Evolutionary conservation across 192 early-diverging fungal species (phyloP).

Genomic region (Coemansia sp.): DNA sequence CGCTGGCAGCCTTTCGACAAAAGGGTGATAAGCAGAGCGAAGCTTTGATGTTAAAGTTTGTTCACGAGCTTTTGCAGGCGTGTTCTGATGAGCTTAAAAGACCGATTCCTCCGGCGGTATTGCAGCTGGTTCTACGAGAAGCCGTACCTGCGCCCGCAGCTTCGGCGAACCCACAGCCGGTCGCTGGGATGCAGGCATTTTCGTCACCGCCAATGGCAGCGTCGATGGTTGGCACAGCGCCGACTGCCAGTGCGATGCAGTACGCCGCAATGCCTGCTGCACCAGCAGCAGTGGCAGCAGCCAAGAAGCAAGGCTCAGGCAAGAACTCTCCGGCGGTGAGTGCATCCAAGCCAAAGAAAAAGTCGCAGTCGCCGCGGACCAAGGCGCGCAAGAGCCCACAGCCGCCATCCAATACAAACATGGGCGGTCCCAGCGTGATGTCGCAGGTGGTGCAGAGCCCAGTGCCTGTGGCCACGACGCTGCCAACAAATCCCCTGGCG

Average conservation of each 20-base stretch:
- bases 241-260: conserved; percentile 1
- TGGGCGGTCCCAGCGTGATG: neutral
- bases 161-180: neutral
- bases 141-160: neutral
- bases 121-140: conserved; percentile 13
- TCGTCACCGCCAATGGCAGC: conserved; percentile 24
- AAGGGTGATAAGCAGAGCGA: conserved; percentile 22
- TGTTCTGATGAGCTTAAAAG: conserved; percentile 2
- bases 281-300: conserved; percentile 7
- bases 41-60: neutral
- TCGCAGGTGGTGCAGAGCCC: neutral
- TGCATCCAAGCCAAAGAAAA: conserved; percentile 42
- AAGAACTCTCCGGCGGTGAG: conserved; percentile 39
- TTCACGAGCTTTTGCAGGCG: conserved; percentile 7
- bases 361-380: conserved; percentile 49
- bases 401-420: neutral
- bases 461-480: neutral
- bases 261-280: neutral
- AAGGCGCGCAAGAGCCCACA: conserved; percentile 39
- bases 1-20: conserved; percentile 8
- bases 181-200: conserved; percentile 19
- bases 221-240: conserved; percentile 10
- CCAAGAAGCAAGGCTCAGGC: conserved; percentile 31
- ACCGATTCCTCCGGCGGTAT: neutral
- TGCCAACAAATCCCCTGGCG: neutral